phyloP scores from a whole-genome alignment of 2,329 filamentous ascomycete species.

The Cercospora brassicicola region DNA sequence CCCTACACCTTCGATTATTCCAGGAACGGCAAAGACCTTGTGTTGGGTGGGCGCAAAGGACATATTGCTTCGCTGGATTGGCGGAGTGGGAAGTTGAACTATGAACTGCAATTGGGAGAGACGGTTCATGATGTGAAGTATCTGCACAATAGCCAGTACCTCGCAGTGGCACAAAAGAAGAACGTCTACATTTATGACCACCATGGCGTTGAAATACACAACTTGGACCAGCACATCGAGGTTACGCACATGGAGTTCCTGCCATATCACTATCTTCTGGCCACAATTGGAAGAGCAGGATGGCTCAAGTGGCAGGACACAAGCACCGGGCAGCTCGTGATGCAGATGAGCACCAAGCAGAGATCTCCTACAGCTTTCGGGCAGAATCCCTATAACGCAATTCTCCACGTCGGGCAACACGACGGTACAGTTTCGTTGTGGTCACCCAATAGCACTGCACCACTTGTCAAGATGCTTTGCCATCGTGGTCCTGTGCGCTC shows the following conservation, averaged over 20 bases:
- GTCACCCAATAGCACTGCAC: constrained; percentile 86
- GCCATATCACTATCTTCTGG: constrained; percentile 91
- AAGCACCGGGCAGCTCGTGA: constrained; percentile 84
- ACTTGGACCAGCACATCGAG: constrained; percentile 84
- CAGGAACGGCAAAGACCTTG: constrained; percentile 79
- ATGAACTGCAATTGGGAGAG: constrained; percentile 86
- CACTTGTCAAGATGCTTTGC: constrained; percentile 85
- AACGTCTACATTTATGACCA: constrained; percentile 95
- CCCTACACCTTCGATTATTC: constrained; percentile 90
- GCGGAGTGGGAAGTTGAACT: constrained; percentile 85
- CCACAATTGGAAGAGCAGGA: constrained; percentile 78
- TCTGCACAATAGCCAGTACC: constrained; percentile 92
- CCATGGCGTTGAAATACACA: constrained; percentile 88
- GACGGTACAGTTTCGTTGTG: constrained; percentile 93
- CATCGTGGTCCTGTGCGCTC: constrained; percentile 87
- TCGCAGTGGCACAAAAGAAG: constrained; percentile 94
- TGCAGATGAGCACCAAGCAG: constrained; percentile 79
- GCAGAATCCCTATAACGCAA: constrained; percentile 89
- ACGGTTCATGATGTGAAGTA: constrained; percentile 86
- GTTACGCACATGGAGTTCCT: constrained; percentile 93
- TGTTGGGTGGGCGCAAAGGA: constrained; percentile 86
- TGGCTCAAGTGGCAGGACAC: constrained; percentile 93
- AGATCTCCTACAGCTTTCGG: constrained; percentile 79
- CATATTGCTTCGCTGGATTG: constrained; percentile 97
- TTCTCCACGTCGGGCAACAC: constrained; percentile 89